A percentile compares a stretch with the other conserved stretches of the same genome.
Evolutionary conservation across 306 rosid genomes (phyloP).

Genomic region (Dicorynia guianensis): DNA sequence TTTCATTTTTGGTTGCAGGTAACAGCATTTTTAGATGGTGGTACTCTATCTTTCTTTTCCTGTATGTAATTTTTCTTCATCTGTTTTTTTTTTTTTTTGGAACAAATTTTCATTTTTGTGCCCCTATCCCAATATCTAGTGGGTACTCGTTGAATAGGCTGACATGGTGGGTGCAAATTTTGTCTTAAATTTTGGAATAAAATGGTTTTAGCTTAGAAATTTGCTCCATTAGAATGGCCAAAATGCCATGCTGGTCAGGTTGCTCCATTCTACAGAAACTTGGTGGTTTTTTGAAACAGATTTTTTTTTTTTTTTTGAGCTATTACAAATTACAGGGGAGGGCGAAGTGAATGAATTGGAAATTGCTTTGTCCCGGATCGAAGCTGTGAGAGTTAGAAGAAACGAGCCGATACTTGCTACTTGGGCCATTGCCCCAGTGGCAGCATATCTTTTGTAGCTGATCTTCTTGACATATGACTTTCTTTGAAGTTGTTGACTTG

Average conservation of each 20-base stretch:
- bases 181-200: conserved; percentile 27
- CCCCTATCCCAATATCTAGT: conserved; percentile 7
- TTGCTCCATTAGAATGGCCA: conserved; percentile 5
- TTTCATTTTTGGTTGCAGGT: conserved; percentile 60
- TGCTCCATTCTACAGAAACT: conserved; percentile 20
- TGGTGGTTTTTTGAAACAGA: not conserved
- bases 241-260: conserved; percentile 5
- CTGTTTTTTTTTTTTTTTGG: conserved; percentile 20
- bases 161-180: conserved; percentile 7
- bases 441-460: not conserved
- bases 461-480: conserved; percentile 13
- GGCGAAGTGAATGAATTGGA: too few relatives aligned
- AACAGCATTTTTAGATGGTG: conserved; percentile 83
- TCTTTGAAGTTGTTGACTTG: conserved; percentile 11
- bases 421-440: too few relatives aligned
- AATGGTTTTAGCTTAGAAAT: conserved; percentile 3
- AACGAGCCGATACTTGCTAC: too few relatives aligned
- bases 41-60: conserved; percentile 93
- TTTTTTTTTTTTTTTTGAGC: too few relatives aligned
- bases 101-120: not conserved
- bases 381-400: too few relatives aligned
- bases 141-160: conserved; percentile 18
- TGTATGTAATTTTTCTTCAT: conserved; percentile 55
- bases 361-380: too few relatives aligned
- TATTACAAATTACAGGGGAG: too few relatives aligned